Conservation (phyloP, 2,329 filamentous ascomycete genomes). For the Exserohilum turcica region DNA sequence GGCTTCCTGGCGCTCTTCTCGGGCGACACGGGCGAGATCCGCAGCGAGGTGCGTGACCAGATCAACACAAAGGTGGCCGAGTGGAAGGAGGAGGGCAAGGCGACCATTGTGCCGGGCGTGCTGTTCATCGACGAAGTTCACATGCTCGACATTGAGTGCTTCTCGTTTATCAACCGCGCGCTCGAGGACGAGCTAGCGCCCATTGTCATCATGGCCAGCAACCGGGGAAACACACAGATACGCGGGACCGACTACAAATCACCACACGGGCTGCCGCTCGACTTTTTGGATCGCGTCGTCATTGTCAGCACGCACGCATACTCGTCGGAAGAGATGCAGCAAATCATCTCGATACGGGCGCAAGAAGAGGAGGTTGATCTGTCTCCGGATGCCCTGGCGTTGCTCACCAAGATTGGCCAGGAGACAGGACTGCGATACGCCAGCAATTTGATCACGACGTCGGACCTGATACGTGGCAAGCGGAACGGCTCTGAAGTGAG, state of each 20-base stretch:
- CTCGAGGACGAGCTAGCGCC: slow-evolving; percentile 93
- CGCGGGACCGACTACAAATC: slow-evolving; percentile 91
- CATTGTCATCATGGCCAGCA: slow-evolving; percentile 99
- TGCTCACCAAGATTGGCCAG: slow-evolving; percentile 93
- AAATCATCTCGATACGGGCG: slow-evolving; percentile 90
- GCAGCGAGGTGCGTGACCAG: slow-evolving; percentile 95
- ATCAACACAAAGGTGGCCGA: slow-evolving; percentile 99
- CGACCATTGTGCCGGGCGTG: slow-evolving; percentile 95
- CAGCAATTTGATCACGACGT: slow-evolving; percentile 97
- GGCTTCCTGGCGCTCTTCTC: slow-evolving; percentile 97
- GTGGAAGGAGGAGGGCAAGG: slow-evolving; percentile 99
- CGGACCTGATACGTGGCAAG: slow-evolving; percentile 85
- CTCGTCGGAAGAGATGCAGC: slow-evolving; percentile 79
- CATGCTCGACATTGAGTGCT: slow-evolving; percentile 99
- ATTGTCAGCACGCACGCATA: slow-evolving; percentile 95
- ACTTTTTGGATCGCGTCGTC: slow-evolving; percentile 93
- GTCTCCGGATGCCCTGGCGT: slow-evolving; percentile 83
- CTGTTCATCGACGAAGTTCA: slow-evolving; percentile 99
- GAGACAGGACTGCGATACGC: slow-evolving; percentile 93
- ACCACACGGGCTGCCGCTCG: slow-evolving; percentile 90
- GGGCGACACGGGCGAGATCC: slow-evolving; percentile 95
- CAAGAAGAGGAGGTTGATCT: slow-evolving; percentile 96
- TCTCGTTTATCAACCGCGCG: slow-evolving; percentile 96
- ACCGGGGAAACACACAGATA: slow-evolving; percentile 88
- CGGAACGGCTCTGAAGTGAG: slow-evolving; percentile 81